A percentile compares a stretch with the other conserved stretches of the same genome.
These are phyloP conservation scores for Helianthus annuus DNA, from an alignment of 129 eudicot genomes.

Conservation along the genomic window HanXRQr2.0-SUNRISE NC_035440.2:28594311-28594810, in stretches of 20 bases:
- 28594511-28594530: not conserved
- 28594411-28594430: conserved; percentile 4
- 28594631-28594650: conserved; percentile 90
- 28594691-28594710: conserved; percentile 86
- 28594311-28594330: conserved; percentile 2
- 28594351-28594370: too few relatives aligned
- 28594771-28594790: not conserved
- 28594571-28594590: conserved; percentile 4
- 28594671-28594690: conserved; percentile 85
- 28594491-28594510: not conserved
- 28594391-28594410: too few relatives aligned
- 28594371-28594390: too few relatives aligned
- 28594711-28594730: conserved; percentile 91
- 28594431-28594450: conserved; percentile 1
- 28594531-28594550: conserved; percentile 1
- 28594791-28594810: conserved; percentile 8
- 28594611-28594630: conserved; percentile 88
- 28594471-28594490: not conserved
- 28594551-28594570: not conserved
- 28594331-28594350: too few relatives aligned
- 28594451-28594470: conserved; percentile 15
- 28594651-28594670: conserved; percentile 65
- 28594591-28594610: conserved; percentile 69
- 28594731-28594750: conserved; percentile 18
- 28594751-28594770: not conserved